These are phyloP conservation scores for Tetrahymena elliotti DNA, from an alignment of 73 alveolate genomes.

Conservation along the genomic window DNA sequence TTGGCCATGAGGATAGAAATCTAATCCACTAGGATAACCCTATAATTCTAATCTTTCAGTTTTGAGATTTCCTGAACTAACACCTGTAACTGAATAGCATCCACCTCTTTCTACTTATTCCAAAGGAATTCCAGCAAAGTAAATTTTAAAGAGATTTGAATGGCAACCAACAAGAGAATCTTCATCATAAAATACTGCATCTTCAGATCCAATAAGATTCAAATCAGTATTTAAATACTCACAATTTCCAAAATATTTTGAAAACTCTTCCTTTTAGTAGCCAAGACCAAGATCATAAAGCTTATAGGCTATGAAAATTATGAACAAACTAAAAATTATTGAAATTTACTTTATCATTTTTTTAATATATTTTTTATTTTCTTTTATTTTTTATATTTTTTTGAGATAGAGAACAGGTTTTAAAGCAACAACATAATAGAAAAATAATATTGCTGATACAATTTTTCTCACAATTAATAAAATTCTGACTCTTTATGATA, in stretches of 20 bases:
- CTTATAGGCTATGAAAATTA: not conserved
- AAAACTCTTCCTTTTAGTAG: not conserved
- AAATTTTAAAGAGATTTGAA: not conserved
- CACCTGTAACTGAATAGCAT: not conserved
- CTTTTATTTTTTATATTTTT: no score
- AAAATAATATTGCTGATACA: no score
- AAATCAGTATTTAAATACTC: not conserved
- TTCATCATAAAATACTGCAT: not conserved
- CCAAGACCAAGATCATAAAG: not conserved
- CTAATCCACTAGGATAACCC: not conserved
- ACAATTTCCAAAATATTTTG: not conserved
- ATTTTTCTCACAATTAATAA: no score
- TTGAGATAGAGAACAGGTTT: not conserved
- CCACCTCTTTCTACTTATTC: not conserved
- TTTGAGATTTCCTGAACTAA: not conserved
- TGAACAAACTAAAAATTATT: not conserved
- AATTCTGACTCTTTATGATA: no score
- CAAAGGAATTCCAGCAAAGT: not conserved
- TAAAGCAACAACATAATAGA: not conserved
- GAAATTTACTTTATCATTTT: not conserved
- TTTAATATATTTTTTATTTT: no score
- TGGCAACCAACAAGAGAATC: not conserved
- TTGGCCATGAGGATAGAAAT: not conserved
- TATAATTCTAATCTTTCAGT: not conserved
- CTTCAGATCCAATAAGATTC: not conserved